Conservation (phyloP, 1,139 yeast species). For the Kurtzmaniella natalensis region DNA sequence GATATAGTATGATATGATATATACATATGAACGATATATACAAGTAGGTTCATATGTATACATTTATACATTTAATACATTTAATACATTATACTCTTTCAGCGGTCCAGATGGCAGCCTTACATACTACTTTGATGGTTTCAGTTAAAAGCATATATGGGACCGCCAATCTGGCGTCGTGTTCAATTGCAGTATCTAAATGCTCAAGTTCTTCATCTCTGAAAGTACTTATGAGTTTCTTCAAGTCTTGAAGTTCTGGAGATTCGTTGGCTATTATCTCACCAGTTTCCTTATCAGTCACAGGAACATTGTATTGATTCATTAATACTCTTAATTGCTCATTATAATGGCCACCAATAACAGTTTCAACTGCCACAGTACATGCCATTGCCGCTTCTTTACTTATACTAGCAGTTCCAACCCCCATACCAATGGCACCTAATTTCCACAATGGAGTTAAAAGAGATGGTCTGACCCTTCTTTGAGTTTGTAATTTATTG, state of each 20-base stretch:
- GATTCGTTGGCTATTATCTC: slow-evolving; percentile 25
- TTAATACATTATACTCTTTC: slow-evolving; percentile 53
- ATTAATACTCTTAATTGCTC: slow-evolving; percentile 75
- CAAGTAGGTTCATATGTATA: neutral
- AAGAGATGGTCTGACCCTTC: slow-evolving; percentile 85
- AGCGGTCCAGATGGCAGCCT: slow-evolving; percentile 88
- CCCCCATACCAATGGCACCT: slow-evolving; percentile 87
- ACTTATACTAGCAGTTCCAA: slow-evolving; percentile 78
- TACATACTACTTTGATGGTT: slow-evolving; percentile 76
- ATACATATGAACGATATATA: too few relatives aligned
- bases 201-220: slow-evolving; percentile 97
- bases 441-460: slow-evolving; percentile 90
- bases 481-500: slow-evolving; percentile 66
- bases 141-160: slow-evolving; percentile 89
- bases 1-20: too few relatives aligned
- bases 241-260: slow-evolving; percentile 57
- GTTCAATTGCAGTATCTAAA: slow-evolving; percentile 84
- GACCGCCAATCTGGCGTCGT: slow-evolving; percentile 89
- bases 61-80: neutral
- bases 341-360: slow-evolving; percentile 94
- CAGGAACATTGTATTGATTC: slow-evolving; percentile 51
- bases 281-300: slow-evolving; percentile 42
- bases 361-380: slow-evolving; percentile 98
- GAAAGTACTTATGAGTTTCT: slow-evolving; percentile 63
- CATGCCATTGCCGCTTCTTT: slow-evolving; percentile 99